Base-by-base conservation (phyloP, 2,329 filamentous ascomycete genomes). In the Penicillium occitanis region DNA sequence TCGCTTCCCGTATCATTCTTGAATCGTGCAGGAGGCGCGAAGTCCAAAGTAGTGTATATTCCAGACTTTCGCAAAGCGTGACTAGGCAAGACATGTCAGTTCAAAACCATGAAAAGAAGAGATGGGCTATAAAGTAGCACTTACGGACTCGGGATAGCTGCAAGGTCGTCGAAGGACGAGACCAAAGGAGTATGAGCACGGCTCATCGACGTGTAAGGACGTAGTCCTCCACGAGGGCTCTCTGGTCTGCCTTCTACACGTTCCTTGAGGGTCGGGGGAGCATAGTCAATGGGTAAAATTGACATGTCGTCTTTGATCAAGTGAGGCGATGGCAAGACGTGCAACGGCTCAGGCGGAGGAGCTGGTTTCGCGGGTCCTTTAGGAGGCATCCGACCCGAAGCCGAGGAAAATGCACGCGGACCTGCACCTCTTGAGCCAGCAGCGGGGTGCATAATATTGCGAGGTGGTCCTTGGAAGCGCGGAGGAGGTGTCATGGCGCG, bases 401-500 rank as follows among this genome's bases (percentile, higher is more conserved):
- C 87, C n/a, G 88, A 89, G 1, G 89, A 91, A 70, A 85, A 88
- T 1, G 88, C 87, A 68, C 87, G 83, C 17, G 87, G 85, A 2
- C 84, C 85, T 14, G 81, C 77, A 44, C 75, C 65, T 69, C 66
- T 70, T 46, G 74, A 72, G 61, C 80, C 79, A 65, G 78, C 74
- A 59, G 75, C 71, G 64, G 83, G 81, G 64, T 81, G 78, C 42
- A 82, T 81, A 75, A 81, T 81, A 71, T 84, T 83, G 55, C 79
- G 77, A 50, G 73, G 71, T 46, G 71, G 72, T 11, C 79, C 78
- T 68, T 80, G 86, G 66, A 85, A 85, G 42, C 86, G 83, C 14
- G 87, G 85, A 19, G 94, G 94, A 62, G 94, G 94, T 22, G 94
- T 98, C 94, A 98, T 97, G 62, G 94, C 94, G 73, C 94, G 91